A percentile compares a stretch with the other conserved stretches of the same genome.
These are phyloP conservation scores for Thamnidium elegans DNA, from an alignment of 192 early-diverging fungal species.

Conservation along the genomic window DNA sequence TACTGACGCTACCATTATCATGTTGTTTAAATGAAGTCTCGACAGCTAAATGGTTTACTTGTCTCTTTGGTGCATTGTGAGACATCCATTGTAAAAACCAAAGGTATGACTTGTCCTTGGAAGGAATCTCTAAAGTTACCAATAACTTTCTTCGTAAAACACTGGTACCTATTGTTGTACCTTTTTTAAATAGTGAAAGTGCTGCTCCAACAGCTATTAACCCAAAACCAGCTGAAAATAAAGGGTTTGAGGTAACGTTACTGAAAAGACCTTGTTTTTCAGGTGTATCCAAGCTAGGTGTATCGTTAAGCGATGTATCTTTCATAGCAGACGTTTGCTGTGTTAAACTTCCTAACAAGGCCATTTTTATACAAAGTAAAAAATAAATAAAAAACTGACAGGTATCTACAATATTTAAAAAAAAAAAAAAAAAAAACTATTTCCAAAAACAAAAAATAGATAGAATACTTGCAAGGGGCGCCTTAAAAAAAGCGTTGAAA, in stretches of 20 bases:
- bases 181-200: conserved; percentile 74
- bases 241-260: conserved; percentile 69
- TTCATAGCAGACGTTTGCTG: conserved; percentile 16
- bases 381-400: no score
- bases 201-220: conserved; percentile 86
- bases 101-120: conserved; percentile 87
- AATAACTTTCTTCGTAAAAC: conserved; percentile 75
- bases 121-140: conserved; percentile 91
- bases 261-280: conserved; percentile 23
- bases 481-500: no score
- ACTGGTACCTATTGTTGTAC: conserved; percentile 62
- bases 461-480: no score
- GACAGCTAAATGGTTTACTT: conserved; percentile 76
- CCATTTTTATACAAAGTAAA: background rate
- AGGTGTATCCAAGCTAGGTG: background rate
- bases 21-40: conserved; percentile 85
- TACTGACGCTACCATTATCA: conserved; percentile 85
- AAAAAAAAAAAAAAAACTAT: no score
- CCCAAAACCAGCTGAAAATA: conserved; percentile 93
- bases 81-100: conserved; percentile 97
- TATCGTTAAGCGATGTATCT: conserved; percentile 18
- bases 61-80: conserved; percentile 44
- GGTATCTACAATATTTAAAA: no score
- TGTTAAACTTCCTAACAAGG: conserved; percentile 19
- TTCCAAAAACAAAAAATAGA: no score